Conservation (phyloP, 2,329 filamentous ascomycete genomes). For the Microsporum audouinii region DNA sequence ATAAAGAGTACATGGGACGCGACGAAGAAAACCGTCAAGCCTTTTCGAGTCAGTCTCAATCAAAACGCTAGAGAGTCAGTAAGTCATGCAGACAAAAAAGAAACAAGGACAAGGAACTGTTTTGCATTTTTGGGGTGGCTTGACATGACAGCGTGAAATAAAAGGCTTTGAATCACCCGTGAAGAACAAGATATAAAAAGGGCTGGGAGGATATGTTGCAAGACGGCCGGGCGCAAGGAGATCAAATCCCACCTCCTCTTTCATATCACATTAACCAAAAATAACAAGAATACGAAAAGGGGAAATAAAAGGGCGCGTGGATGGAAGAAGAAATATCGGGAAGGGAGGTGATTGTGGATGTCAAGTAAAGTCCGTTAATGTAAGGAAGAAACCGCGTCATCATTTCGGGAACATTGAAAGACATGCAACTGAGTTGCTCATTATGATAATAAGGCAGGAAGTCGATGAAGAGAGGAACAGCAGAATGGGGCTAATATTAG, state of each 20-base stretch:
- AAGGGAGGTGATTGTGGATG: background rate
- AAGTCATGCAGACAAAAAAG: background rate
- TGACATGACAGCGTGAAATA: background rate
- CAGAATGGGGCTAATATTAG: background rate
- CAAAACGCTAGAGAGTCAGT: background rate
- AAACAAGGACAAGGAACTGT: background rate
- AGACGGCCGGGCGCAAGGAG: background rate
- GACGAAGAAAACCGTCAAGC: background rate
- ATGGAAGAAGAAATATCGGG: background rate
- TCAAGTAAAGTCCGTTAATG: background rate
- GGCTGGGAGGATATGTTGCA: background rate
- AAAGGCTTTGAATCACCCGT: background rate
- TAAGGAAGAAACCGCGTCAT: background rate
- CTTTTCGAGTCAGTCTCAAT: background rate
- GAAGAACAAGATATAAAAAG: background rate
- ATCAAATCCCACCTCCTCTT: background rate
- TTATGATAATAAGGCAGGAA: background rate
- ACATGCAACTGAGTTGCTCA: background rate
- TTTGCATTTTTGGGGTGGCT: background rate
- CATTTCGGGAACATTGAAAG: background rate
- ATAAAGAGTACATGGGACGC: background rate
- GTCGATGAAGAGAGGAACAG: background rate
- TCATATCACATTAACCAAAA: conserved; percentile 5
- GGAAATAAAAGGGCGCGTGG: conserved; percentile 1
- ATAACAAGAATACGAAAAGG: conserved; percentile 5